Evolutionary conservation across 1,284 basidiomycete genomes (phyloP).

Genomic region (Porogramme epimiltina): DNA sequence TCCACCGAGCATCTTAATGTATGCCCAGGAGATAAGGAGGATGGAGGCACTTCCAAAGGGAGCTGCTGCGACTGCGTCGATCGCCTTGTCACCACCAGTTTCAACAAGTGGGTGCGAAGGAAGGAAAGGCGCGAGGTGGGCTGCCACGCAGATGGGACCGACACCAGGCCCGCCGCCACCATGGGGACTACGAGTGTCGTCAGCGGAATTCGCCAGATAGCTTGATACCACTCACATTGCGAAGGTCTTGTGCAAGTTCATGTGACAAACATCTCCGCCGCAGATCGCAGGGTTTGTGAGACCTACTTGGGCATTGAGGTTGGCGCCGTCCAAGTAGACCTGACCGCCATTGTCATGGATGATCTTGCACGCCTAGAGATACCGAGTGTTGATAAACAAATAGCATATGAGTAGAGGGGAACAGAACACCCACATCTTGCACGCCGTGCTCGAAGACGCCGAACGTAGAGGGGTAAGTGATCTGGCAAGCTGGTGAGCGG

Average conservation of each 20-base stretch:
- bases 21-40: conserved; percentile 96
- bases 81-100: conserved; percentile 72
- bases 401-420: not conserved
- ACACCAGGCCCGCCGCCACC: conserved; percentile 97
- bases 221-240: conserved; percentile 61
- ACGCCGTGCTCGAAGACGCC: conserved; percentile 97
- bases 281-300: conserved; percentile 94
- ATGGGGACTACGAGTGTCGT: conserved; percentile 69
- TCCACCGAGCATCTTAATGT: conserved; percentile 97
- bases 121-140: conserved; percentile 93
- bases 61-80: conserved; percentile 88
- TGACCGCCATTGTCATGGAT: conserved; percentile 96
- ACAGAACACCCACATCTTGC: conserved; percentile 54
- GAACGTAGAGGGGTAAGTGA: conserved; percentile 94
- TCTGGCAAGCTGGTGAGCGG: conserved; percentile 56
- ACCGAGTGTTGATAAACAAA: not conserved
- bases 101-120: conserved; percentile 86
- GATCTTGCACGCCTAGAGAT: conserved; percentile 79
- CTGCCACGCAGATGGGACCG: conserved; percentile 92
- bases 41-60: conserved; percentile 96
- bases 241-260: conserved; percentile 98
- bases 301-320: conserved; percentile 95
- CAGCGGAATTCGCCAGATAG: not conserved
- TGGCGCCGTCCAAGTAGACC: conserved; percentile 97
- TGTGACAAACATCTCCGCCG: conserved; percentile 96